Conservation (phyloP, 495 filamentous ascomycete species). For the Cercophora sp. region DNA sequence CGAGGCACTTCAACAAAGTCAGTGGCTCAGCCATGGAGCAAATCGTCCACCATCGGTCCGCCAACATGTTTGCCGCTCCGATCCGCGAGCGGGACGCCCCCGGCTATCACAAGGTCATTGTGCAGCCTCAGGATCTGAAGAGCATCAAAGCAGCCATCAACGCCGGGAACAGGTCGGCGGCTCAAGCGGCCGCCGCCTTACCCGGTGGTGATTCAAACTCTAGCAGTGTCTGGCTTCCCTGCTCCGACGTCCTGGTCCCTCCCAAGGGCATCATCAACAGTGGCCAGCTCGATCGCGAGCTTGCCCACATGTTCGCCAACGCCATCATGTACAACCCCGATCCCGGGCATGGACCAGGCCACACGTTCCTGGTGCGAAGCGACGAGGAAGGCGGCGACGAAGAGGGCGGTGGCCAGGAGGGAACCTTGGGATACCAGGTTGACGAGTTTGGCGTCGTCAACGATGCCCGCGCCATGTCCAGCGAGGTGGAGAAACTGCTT, state of each 20-base stretch:
- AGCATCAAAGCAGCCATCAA: constrained; percentile 74
- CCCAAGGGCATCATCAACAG: constrained; percentile 91
- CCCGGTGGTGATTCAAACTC: constrained; percentile 43
- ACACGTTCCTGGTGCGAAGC: constrained; percentile 44
- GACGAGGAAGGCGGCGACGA: constrained; percentile 28
- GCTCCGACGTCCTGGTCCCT: constrained; percentile 70
- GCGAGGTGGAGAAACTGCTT: constrained; percentile 63
- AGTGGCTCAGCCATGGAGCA: constrained; percentile 77
- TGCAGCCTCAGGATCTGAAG: constrained; percentile 84
- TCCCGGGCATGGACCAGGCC: constrained; percentile 62
- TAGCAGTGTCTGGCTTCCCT: constrained; percentile 58
- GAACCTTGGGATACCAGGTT: constrained; percentile 48
- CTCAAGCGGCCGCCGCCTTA: constrained; percentile 53
- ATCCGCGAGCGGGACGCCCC: constrained; percentile 81
- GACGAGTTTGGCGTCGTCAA: constrained; percentile 80
- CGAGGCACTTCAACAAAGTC: constrained; percentile 73
- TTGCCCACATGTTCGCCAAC: constrained; percentile 97
- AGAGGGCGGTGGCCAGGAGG: constrained; percentile 35
- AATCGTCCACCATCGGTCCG: constrained; percentile 79
- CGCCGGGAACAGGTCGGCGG: constrained; percentile 70
- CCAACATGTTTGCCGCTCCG: constrained; percentile 79
- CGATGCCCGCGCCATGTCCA: constrained; percentile 77
- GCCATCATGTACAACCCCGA: constrained; percentile 95
- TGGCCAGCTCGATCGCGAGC: constrained; percentile 87
- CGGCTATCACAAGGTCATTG: constrained; percentile 82